Conservation (phyloP, 2,329 filamentous ascomycete species). For the Periglandula ipomoeae region DNA sequence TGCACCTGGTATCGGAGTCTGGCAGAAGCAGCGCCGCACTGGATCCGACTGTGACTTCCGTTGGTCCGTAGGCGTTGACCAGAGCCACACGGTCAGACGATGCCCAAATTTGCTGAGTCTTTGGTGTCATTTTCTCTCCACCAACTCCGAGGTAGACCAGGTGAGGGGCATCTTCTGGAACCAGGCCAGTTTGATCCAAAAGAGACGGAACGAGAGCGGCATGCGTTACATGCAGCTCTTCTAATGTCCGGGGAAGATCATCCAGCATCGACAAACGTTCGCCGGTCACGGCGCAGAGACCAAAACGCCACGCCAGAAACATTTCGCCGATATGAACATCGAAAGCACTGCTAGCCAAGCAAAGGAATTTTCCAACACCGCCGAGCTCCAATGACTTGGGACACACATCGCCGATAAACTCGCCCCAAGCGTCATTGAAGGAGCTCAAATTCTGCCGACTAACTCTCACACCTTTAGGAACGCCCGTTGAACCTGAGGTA, state of each 20-base stretch:
- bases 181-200: conserved; percentile 40
- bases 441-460: conserved; percentile 42
- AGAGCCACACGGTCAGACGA: conserved; percentile 5
- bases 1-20: conserved; percentile 11
- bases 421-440: conserved; percentile 7
- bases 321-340: conserved; percentile 16
- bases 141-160: conserved; percentile 58
- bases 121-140: conserved; percentile 52
- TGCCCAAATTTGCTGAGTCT: background rate
- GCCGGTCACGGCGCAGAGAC: conserved; percentile 2
- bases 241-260: conserved; percentile 32
- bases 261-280: conserved; percentile 8
- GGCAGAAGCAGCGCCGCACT: conserved; percentile 6
- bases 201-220: conserved; percentile 58
- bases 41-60: conserved; percentile 57
- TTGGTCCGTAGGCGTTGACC: conserved; percentile 42
- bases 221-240: conserved; percentile 48
- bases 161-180: conserved; percentile 49
- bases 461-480: conserved; percentile 55
- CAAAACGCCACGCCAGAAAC: conserved; percentile 11
- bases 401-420: background rate
- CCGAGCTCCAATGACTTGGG: conserved; percentile 9
- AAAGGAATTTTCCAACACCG: conserved; percentile 16
- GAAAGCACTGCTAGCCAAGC: conserved; percentile 16
- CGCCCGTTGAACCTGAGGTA: conserved; percentile 58